Base-by-base conservation (phyloP, 192 early-diverging fungal genomes). In the Entomortierella beljakovae region DNA sequence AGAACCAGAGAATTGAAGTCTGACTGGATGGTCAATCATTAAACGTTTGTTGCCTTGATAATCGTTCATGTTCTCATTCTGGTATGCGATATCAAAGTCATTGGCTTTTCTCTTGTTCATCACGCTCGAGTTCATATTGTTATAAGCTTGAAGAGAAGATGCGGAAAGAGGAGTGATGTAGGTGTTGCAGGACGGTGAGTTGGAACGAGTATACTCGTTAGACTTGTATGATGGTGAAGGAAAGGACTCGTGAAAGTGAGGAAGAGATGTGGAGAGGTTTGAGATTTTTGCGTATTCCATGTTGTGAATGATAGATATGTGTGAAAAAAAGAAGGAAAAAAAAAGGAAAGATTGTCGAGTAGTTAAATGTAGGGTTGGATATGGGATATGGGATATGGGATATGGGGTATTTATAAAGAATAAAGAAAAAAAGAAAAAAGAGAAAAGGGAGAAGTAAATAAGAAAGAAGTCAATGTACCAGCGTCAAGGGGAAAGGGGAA, bases 231-330 rank as follows among this genome's bases (percentile, higher is more conserved):
- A 54, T 2, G 56, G 56, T 6, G 68, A 54, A 37, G 61, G 53
- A 46, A 71, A 71, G 11, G 70, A 64, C 8, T 71, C 70, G 18
- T 55, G 70, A 20, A 71, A 71, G 46, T 64, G 60, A 26, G 70
- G 70, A 28, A 71, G 70, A 8, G 70, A 23, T 0, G 69, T 62
- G 20, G 51, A 50, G 25, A 70, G 50, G 32, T 61, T 54, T 34
- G 68, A 38, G 20, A 70, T 61, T 48, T 54, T 62, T 70, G 68
- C 28, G 37, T 70, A 70, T 34, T 70, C 68, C 68, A 70, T 61
- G n/a, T 61, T 42, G 26, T 16, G 22, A 51, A 37, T 25, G n/a
- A n/a, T 28, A 16, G 20, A 29, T 51, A 32, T n/a, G 46, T 23
- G 10, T 25, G 8, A 32, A 40, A 23, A 32, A 1, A n/a, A 33